Evolutionary conservation across 352 stramenopile genomes (phyloP).

Genomic region (Pythium aquatile): DNA sequence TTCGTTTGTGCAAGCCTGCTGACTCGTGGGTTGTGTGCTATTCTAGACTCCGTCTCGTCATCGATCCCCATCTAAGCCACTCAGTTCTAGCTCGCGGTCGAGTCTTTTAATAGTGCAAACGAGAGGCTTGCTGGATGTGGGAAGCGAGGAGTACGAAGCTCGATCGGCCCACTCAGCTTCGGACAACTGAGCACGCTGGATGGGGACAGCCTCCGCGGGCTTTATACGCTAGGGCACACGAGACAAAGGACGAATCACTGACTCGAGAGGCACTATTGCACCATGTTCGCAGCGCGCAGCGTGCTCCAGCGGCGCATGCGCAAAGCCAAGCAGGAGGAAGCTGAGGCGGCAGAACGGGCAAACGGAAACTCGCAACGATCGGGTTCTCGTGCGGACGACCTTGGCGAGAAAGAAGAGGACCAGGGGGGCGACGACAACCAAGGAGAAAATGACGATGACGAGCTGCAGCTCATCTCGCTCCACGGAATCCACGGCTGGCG

Average conservation of each 20-base stretch:
- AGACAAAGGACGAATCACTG: too few relatives aligned
- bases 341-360: not conserved
- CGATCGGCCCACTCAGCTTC: not conserved
- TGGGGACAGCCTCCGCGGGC: not conserved
- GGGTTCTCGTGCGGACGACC: not conserved
- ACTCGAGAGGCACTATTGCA: not conserved
- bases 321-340: conserved; percentile 12
- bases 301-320: conserved; percentile 16
- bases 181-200: not conserved
- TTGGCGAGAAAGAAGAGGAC: not conserved
- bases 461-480: conserved; percentile 35
- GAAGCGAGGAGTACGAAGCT: not conserved
- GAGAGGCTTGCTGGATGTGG: not conserved
- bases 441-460: conserved; percentile 24
- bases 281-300: conserved; percentile 20
- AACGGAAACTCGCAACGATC: not conserved
- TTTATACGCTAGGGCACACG: not conserved
- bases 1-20: not conserved
- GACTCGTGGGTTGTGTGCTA: not conserved
- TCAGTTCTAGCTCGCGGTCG: not conserved
- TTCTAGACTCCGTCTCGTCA: not conserved
- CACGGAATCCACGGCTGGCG: conserved; percentile 32
- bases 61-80: not conserved
- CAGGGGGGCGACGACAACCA: conserved; percentile 22
- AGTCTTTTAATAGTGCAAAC: conserved; percentile 1